These are phyloP conservation scores for Clarireedia monteithiana DNA, from an alignment of 2,329 filamentous ascomycete species.

Conservation along the genomic window DNA sequence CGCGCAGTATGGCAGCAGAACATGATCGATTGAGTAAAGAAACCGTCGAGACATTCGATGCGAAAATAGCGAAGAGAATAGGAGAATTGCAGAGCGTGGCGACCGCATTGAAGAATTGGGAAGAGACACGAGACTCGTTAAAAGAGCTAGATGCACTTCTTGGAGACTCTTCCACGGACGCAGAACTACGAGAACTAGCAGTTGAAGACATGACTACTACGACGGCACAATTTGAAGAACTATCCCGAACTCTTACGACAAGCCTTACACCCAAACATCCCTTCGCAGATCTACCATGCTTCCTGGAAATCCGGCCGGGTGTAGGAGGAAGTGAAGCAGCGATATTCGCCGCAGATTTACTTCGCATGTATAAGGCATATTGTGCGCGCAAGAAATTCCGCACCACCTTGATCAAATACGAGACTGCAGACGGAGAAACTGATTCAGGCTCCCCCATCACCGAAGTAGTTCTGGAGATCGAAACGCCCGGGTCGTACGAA, in stretches of 20 bases:
- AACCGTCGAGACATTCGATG: slow-evolving; percentile 48
- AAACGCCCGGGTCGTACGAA: slow-evolving; percentile 70
- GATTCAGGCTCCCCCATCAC: slow-evolving; percentile 58
- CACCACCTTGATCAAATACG: slow-evolving; percentile 68
- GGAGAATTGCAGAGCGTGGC: slow-evolving; percentile 55
- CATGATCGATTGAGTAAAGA: slow-evolving; percentile 45
- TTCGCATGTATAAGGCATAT: slow-evolving; percentile 83
- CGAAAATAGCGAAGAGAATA: slow-evolving; percentile 48
- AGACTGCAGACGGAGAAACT: slow-evolving; percentile 58
- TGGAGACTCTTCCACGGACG: slow-evolving; percentile 37
- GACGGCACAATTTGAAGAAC: slow-evolving; percentile 48
- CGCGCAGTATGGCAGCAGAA: slow-evolving; percentile 48
- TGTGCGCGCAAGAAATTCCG: slow-evolving; percentile 63
- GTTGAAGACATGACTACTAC: slow-evolving; percentile 73
- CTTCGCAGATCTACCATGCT: slow-evolving; percentile 81
- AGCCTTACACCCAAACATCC: slow-evolving; percentile 81
- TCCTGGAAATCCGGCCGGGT: slow-evolving; percentile 86
- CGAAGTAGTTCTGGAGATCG: slow-evolving; percentile 83
- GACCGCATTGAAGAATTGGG: slow-evolving; percentile 50
- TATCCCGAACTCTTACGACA: slow-evolving; percentile 63
- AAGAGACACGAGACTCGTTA: slow-evolving; percentile 44
- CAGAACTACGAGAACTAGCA: slow-evolving; percentile 70
- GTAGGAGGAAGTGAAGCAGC: slow-evolving; percentile 87
- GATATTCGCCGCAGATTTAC: slow-evolving; percentile 78
- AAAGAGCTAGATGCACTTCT: slow-evolving; percentile 46